A percentile compares a stretch with the other conserved stretches of the same genome.
Evolutionary conservation across 2,329 filamentous ascomycete species (phyloP).

Genomic region (Neopestalotiopsis clavispora): DNA sequence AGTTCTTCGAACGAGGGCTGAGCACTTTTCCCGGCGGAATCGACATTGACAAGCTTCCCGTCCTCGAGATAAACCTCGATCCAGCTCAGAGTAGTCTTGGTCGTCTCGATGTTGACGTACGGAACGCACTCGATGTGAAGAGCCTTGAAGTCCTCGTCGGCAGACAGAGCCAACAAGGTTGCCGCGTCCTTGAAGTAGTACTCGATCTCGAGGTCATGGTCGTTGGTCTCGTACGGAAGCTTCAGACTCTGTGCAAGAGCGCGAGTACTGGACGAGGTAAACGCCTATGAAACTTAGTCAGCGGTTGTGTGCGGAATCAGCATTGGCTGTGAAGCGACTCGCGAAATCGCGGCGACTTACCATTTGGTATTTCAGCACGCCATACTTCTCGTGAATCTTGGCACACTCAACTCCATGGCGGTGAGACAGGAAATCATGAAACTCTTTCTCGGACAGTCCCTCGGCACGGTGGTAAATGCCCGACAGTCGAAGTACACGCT

Average conservation of each 20-base stretch:
- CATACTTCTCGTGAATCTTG: constrained; percentile 21
- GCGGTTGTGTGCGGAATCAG: too few species aligned
- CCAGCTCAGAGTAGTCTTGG: constrained; percentile 20
- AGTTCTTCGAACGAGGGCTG: constrained; percentile 22
- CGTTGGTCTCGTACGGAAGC: constrained; percentile 20
- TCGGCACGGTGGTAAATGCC: constrained; percentile 14
- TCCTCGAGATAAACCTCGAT: constrained; percentile 25
- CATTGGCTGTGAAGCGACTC: too few species aligned
- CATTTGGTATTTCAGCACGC: constrained; percentile 21
- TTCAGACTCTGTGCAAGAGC: constrained; percentile 22
- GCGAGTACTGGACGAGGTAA: constrained; percentile 17
- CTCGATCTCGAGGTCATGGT: constrained; percentile 24
- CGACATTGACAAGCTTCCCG: constrained; percentile 22
- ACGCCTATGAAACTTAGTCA: constrained; percentile 15
- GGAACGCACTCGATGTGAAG: constrained; percentile 22
- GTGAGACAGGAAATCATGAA: constrained; percentile 17
- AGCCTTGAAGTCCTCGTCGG: constrained; percentile 23
- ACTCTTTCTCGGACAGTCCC: constrained; percentile 18
- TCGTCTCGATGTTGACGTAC: constrained; percentile 18
- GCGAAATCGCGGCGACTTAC: not conserved
- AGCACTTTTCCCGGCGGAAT: constrained; percentile 18
- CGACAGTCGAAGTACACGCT: constrained; percentile 18
- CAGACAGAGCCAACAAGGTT: constrained; percentile 20
- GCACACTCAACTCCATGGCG: constrained; percentile 21
- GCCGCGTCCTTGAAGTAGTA: constrained; percentile 26